Base-by-base conservation (phyloP, 1,284 basidiomycete species). In the Uromyces viciae-fabae region DNA sequence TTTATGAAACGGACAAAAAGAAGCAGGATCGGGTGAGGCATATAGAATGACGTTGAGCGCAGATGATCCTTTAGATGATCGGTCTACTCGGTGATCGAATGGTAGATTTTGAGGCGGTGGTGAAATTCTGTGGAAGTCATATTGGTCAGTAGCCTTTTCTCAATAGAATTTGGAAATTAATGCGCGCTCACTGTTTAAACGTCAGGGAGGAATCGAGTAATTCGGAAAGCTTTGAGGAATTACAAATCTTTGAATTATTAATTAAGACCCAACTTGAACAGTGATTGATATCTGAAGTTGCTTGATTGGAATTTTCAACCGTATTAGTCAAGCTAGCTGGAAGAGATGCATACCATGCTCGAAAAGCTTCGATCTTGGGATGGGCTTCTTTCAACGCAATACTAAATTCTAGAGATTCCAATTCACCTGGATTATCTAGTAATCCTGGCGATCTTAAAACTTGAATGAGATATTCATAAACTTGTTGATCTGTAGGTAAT, bases 61-160 rank as follows among this genome's bases (percentile, higher is more conserved):
- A 85, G 25, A 90, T 85, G 0, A 90, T 89, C 0, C 85, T 82
- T 76, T 17, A 46, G 56, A 31, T 90, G 91, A 86, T 94, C 94
- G 81, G 95, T 88, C 87, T 83, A 0, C 88, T 87, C 49, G 88
- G 84, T 93, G 93, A 83, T 93, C 93, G 83, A 94, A 92, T 0
- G 92, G 87, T 22, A 92, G 88, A 49, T 58, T 58, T 42, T 68
- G 75, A 28, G 72, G 62, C 31, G 17, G 49, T 4, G 68, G 31
- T 58, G 52, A 52, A 31, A 31, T 69, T 31, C 68, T 73, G 54
- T 72, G 25, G 42, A 52, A 71, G 46, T 1, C 64, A 31, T 22
- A 38, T 76, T 33, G n/a, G 25, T 62, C 56, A 69, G 68, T 54
- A 17, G 43, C 19, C 3, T 52, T 3, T 33, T 2, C 40, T n/a